Percentiles rank a stretch among this genome's conserved stretches.
Conservation (phyloP, 257 asterid species). For the Solanum stenotomum region DNA sequence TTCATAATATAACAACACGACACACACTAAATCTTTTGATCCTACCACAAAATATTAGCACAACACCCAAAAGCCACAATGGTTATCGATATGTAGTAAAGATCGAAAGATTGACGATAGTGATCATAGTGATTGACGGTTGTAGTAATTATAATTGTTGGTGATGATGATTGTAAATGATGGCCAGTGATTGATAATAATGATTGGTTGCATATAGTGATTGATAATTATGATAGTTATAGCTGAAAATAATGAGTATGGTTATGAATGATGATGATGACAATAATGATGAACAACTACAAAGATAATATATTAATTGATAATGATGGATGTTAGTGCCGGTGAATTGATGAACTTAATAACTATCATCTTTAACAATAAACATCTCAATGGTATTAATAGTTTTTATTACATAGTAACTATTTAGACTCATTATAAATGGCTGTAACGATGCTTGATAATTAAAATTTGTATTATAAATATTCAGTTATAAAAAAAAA, state of each 20-base stretch:
- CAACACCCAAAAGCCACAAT: neutral
- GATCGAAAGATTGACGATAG: neutral
- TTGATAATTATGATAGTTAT: neutral
- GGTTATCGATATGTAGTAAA: neutral
- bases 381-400: neutral
- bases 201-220: neutral
- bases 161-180: neutral
- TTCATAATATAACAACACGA: neutral
- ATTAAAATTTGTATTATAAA: neutral
- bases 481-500: neutral
- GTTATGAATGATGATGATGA: neutral
- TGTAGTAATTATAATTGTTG: accelerated
- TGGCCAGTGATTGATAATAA: accelerated
- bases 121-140: accelerated
- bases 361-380: neutral
- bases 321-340: neutral
- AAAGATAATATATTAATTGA: neutral
- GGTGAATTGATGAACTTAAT: neutral
- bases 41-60: neutral
- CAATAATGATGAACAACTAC: neutral
- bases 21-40: neutral
- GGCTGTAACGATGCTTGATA: neutral
- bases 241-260: accelerated
- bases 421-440: neutral
- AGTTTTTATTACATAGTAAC: neutral